These are phyloP conservation scores for Aspergillus ustus DNA, from an alignment of 2,329 filamentous ascomycete species.

Conservation along the genomic window DNA sequence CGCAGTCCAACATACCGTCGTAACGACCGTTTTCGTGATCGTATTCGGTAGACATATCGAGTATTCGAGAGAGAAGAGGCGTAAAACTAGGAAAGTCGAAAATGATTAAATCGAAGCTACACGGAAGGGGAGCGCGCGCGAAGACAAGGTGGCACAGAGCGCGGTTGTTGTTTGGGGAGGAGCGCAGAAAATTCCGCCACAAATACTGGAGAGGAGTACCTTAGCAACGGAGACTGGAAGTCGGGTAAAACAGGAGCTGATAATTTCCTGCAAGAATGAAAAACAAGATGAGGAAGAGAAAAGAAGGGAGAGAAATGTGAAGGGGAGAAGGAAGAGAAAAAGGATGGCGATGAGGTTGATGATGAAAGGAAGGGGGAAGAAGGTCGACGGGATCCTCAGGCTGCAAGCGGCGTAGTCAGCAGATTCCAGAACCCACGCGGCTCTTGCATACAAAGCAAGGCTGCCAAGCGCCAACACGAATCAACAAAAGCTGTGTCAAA, in stretches of 20 bases:
- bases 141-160: slow-evolving; percentile 16
- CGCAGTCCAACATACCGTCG: slow-evolving; percentile 58
- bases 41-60: slow-evolving; percentile 59
- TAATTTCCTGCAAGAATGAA: not conserved
- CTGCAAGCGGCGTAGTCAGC: slow-evolving; percentile 17
- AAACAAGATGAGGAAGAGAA: slow-evolving; percentile 3
- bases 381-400: slow-evolving; percentile 14
- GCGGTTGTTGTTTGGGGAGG: slow-evolving; percentile 10
- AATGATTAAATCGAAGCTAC: slow-evolving; percentile 16
- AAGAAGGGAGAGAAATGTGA: slow-evolving; percentile 10
- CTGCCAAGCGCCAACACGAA: slow-evolving; percentile 10
- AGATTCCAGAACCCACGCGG: slow-evolving; percentile 22
- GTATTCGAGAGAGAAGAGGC: slow-evolving; percentile 19
- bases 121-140: slow-evolving; percentile 25
- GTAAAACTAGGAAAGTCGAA: slow-evolving; percentile 24
- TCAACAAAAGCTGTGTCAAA: not conserved
- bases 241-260: slow-evolving; percentile 14
- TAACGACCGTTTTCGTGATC: slow-evolving; percentile 69
- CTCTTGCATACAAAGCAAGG: slow-evolving; percentile 17
- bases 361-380: slow-evolving; percentile 28
- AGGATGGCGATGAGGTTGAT: slow-evolving; percentile 16
- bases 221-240: slow-evolving; percentile 7
- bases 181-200: slow-evolving; percentile 27
- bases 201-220: slow-evolving; percentile 14
- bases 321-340: slow-evolving; percentile 17